phyloP scores from a whole-genome alignment of 495 filamentous ascomycete genomes.

The Xylaria telfairii region DNA sequence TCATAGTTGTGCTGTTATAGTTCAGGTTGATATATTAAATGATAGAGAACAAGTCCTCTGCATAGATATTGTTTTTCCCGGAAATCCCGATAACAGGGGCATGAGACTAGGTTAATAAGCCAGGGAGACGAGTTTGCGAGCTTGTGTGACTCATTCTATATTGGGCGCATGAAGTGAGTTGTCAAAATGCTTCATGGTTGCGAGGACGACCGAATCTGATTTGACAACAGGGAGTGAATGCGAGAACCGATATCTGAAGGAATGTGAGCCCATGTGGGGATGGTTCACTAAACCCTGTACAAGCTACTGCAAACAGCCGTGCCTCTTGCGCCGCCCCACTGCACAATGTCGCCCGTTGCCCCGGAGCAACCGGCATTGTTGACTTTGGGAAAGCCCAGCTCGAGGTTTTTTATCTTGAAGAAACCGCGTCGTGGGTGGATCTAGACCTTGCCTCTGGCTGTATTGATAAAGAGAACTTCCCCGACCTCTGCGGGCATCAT shows the following conservation, averaged over 20 bases:
- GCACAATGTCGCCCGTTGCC: conserved; percentile 18
- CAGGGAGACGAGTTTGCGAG: not conserved
- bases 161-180: conserved; percentile 13
- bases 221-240: conserved; percentile 9
- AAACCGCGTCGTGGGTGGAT: conserved; percentile 2
- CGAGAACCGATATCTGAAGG: not conserved
- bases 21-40: not conserved
- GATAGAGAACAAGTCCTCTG: not conserved
- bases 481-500: not conserved
- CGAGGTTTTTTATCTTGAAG: conserved; percentile 15
- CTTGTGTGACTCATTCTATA: conserved; percentile 31
- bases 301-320: conserved; percentile 9
- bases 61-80: conserved; percentile 5
- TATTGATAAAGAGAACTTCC: conserved; percentile 16
- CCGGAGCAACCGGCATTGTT: conserved; percentile 29
- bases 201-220: conserved; percentile 20
- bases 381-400: conserved; percentile 17
- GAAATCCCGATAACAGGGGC: not conserved
- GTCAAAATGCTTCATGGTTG: conserved; percentile 26
- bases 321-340: not conserved
- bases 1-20: not conserved
- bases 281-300: not conserved
- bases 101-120: not conserved
- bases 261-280: conserved; percentile 3
- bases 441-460: not conserved